Evolutionary conservation across 2,329 filamentous ascomycete species (phyloP), one percentile per base, ranked within the genome.

Genomic region (Cladosporium colombiae): DNA sequence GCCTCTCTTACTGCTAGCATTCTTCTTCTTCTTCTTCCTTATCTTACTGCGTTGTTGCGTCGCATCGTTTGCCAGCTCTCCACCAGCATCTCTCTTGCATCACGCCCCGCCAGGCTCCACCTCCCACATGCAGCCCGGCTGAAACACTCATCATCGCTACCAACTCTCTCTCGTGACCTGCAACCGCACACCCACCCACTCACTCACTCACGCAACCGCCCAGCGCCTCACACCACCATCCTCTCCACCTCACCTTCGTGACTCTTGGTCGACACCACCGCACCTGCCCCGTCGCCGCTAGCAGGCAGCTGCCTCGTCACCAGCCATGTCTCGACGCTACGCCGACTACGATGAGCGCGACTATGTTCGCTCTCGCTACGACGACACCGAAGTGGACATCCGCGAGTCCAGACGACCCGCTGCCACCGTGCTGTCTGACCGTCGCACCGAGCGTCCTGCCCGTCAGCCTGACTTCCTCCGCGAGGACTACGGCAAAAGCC

Each of bases 381-480:
- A 84, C 33, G 62, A 65, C 44, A 23, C 56, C 53, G 83, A 85
- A 65, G 67, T 83, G 52, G 69, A 71, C 62, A 73, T 73, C 49
- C 64, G 49, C 65, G 65, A 62, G 72, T 73, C 74, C 72, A 69
- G 74, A 53, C 68, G 74, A 40, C 66, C 70, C 21, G 61, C 70
- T 56, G 74, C 74, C 44, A 74, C 74, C 5, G 73, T 76, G 25
- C 66, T 76, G 21, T 71, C 69, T 62, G 72, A 74, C 46, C 74
- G 75, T 25, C 75, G 70, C 71, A 73, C 62, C 25, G 74, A 79
- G 53, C 77, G 81, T 13, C 77, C 78, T 31, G 78, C 79, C 59
- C 78, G 80, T 57, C 75, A 77, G 64, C 82, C 82, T 61, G 81
- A 83, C 70, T 83, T 84, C 72, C 75, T 84, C 65, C 77, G 81